These are phyloP conservation scores for Diplodia sapinea DNA, from an alignment of 2,329 filamentous ascomycete species.

Conservation along the genomic window DNA sequence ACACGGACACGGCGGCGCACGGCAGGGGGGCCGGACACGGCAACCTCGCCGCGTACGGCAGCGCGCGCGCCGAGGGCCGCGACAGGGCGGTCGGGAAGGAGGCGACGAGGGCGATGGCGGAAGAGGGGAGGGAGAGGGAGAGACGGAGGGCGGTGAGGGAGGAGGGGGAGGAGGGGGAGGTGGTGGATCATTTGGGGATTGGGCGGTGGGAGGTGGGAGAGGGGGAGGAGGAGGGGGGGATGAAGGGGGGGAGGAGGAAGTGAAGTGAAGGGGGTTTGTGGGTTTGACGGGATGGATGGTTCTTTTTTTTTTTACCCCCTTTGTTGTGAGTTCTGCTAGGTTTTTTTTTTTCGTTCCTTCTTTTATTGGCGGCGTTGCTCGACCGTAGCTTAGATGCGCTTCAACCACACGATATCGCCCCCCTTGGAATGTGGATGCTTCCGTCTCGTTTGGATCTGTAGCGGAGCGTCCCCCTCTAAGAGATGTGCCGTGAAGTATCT, in stretches of 20 bases:
- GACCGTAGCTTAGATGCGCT: neutral
- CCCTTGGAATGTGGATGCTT: neutral
- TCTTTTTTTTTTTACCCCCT: neutral
- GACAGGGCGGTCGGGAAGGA: conserved; percentile 39
- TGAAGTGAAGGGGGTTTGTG: no score
- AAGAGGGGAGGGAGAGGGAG: conserved; percentile 22
- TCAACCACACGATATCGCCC: neutral
- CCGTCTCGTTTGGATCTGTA: neutral
- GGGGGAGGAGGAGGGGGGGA: no score
- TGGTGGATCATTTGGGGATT: no score
- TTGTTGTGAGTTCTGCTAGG: neutral
- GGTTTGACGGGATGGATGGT: neutral
- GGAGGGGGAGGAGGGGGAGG: neutral
- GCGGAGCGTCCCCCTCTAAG: neutral
- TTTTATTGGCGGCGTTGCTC: neutral
- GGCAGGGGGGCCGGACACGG: conserved; percentile 12
- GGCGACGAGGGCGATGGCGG: conserved; percentile 32
- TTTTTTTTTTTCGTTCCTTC: no score
- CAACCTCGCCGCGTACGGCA: conserved; percentile 9
- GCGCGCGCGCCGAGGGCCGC: neutral
- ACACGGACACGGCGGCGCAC: conserved; percentile 33
- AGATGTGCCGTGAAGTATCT: neutral
- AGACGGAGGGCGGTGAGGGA: conserved; percentile 7
- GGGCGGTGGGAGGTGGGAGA: no score
- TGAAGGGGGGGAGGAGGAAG: no score